Evolutionary conservation across 2,329 filamentous ascomycete genomes (phyloP).

Genomic region (Gnomoniopsis sp.): DNA sequence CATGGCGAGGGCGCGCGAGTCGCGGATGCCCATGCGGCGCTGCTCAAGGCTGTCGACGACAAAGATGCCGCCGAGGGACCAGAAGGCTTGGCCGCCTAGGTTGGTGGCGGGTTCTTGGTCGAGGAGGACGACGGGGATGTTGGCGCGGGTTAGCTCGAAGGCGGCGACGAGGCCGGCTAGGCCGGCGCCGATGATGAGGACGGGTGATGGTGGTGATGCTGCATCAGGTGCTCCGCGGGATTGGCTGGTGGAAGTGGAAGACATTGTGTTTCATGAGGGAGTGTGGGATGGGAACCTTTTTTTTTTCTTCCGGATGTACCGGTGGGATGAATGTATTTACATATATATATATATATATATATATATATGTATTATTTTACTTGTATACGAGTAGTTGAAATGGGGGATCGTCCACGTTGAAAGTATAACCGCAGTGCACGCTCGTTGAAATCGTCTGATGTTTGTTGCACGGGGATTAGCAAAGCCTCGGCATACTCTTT

Average conservation of each 20-base stretch:
- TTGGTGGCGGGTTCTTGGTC: conserved; percentile 57
- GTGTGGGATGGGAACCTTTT: background rate
- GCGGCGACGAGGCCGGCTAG: conserved; percentile 59
- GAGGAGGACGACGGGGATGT: conserved; percentile 48
- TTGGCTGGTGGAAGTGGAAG: too few species aligned
- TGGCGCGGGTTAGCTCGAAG: conserved; percentile 50
- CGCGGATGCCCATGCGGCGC: conserved; percentile 55
- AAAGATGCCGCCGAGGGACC: conserved; percentile 61
- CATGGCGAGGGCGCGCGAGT: conserved; percentile 54
- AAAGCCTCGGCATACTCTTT: background rate
- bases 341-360: too few species aligned
- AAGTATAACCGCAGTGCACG: too few species aligned
- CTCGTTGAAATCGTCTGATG: too few species aligned
- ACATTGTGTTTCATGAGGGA: background rate
- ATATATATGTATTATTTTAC: too few species aligned
- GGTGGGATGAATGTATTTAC: too few species aligned
- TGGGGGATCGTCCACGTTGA: too few species aligned
- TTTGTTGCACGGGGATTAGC: background rate
- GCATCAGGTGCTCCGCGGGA: too few species aligned
- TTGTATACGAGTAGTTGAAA: too few species aligned
- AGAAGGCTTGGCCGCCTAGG: conserved; percentile 61
- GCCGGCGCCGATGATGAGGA: conserved; percentile 55
- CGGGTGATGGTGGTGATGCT: conserved; percentile 32
- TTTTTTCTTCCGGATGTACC: too few species aligned
- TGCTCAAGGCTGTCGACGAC: conserved; percentile 55